A percentile compares a stretch with the other conserved stretches of the same genome.
Evolutionary conservation across 148 eudicot species (phyloP).

Genomic region (Nepenthes mirabilis): DNA sequence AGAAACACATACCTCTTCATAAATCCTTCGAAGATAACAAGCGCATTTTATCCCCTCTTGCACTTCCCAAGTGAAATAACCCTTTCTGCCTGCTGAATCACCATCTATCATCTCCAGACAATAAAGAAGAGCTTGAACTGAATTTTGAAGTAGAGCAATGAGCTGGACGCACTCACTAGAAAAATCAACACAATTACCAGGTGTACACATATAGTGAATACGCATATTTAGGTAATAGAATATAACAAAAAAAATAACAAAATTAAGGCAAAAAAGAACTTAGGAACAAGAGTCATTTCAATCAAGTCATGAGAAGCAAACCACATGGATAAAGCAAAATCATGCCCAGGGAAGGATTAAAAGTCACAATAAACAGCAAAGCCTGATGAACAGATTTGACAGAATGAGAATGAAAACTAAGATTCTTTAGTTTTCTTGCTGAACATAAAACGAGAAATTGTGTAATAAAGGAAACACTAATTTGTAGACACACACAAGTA

Average conservation of each 20-base stretch:
- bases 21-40: constrained; percentile 65
- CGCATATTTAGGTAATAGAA: not conserved
- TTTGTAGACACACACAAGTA: too few relatives aligned
- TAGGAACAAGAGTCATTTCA: too few relatives aligned
- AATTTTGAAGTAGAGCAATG: constrained; percentile 58
- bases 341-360: too few relatives aligned
- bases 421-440: too few relatives aligned
- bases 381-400: too few relatives aligned
- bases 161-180: constrained; percentile 47
- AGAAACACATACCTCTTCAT: constrained; percentile 63
- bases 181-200: constrained; percentile 2
- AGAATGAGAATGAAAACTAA: too few relatives aligned
- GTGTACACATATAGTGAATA: not conserved
- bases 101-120: constrained; percentile 59
- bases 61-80: constrained; percentile 41
- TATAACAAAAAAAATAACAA: not conserved
- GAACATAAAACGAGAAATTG: too few relatives aligned
- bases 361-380: too few relatives aligned
- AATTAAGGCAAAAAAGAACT: not conserved
- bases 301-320: too few relatives aligned
- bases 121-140: constrained; percentile 59
- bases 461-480: too few relatives aligned
- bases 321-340: too few relatives aligned
- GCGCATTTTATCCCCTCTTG: constrained; percentile 74
- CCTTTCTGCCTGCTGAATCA: constrained; percentile 21